These are phyloP conservation scores for Balakata baccata DNA, from an alignment of 345 rosid genomes.

Conservation along the genomic window DNA sequence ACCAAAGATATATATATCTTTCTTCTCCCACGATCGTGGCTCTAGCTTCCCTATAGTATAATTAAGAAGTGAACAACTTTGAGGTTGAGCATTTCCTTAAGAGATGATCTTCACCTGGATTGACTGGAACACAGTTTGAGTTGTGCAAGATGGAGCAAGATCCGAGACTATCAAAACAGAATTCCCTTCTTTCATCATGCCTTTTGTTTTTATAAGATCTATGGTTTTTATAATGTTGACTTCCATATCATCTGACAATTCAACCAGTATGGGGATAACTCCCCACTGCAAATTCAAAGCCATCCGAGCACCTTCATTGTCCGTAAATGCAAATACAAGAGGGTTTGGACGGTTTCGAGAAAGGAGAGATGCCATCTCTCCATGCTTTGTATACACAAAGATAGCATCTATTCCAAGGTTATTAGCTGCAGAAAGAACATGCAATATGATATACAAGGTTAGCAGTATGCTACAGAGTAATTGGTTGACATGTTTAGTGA, in stretches of 20 bases:
- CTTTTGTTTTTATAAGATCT: conserved; percentile 44
- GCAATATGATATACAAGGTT: neutral
- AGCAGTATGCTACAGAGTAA: neutral
- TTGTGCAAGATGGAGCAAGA: conserved; percentile 35
- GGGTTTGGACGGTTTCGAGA: conserved; percentile 71
- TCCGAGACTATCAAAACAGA: conserved; percentile 57
- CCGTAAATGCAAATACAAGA: conserved; percentile 66
- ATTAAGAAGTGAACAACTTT: no score
- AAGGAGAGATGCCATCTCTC: conserved; percentile 65
- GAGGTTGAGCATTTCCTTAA: conserved; percentile 13
- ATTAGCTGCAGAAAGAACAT: conserved; percentile 41
- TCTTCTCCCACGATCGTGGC: no score
- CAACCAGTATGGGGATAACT: conserved; percentile 44
- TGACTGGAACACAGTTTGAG: conserved; percentile 43
- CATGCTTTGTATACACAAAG: conserved; percentile 64
- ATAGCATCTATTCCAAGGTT: conserved; percentile 63
- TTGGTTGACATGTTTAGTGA: no score
- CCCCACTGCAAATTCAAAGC: conserved; percentile 74
- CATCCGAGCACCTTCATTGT: conserved; percentile 42
- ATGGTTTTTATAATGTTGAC: conserved; percentile 42
- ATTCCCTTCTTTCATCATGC: conserved; percentile 47
- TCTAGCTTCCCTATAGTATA: no score
- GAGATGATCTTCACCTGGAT: conserved; percentile 54
- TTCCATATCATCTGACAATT: conserved; percentile 57
- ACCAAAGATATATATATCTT: neutral